Percentiles rank a stretch among this genome's conserved stretches.
phyloP scores from a whole-genome alignment of 192 early-diverging fungal species.

The Dissophora ornata region DNA sequence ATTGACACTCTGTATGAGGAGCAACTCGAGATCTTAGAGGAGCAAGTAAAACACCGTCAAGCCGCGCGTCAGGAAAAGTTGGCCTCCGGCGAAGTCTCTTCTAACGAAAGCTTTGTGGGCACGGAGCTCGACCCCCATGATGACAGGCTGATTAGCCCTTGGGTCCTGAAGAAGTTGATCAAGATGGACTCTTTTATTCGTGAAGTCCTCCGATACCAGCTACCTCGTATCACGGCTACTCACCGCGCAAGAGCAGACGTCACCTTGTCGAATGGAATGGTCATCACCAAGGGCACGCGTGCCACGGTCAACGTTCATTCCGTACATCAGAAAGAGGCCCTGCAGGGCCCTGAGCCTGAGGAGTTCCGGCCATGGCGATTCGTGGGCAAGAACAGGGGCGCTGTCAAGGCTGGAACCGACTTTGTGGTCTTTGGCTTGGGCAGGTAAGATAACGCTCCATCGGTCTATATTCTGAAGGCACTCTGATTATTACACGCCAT shows the following conservation, averaged over 20 bases:
- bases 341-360: conserved; percentile 25
- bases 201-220: conserved; percentile 39
- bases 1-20: conserved; percentile 36
- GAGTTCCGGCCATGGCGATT: conserved; percentile 56
- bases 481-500: no score
- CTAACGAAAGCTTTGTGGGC: not conserved
- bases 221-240: conserved; percentile 6
- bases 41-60: conserved; percentile 4
- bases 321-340: conserved; percentile 4
- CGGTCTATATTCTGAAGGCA: no score
- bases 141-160: conserved; percentile 14
- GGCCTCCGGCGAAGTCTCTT: not conserved
- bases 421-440: conserved; percentile 56
- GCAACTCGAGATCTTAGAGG: conserved; percentile 25
- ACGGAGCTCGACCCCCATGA: conserved; percentile 3
- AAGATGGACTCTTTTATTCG: conserved; percentile 51
- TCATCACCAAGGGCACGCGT: conserved; percentile 35
- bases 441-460: conserved; percentile 26
- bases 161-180: conserved; percentile 40
- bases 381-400: conserved; percentile 31
- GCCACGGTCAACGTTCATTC: conserved; percentile 46
- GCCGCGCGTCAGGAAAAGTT: conserved; percentile 5
- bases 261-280: conserved; percentile 45
- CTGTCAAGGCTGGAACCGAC: conserved; percentile 47
- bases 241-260: conserved; percentile 37